These are phyloP conservation scores for Fagopyrum homotropicum DNA, from an alignment of 148 eudicot species.

Conservation along the genomic window DNA sequence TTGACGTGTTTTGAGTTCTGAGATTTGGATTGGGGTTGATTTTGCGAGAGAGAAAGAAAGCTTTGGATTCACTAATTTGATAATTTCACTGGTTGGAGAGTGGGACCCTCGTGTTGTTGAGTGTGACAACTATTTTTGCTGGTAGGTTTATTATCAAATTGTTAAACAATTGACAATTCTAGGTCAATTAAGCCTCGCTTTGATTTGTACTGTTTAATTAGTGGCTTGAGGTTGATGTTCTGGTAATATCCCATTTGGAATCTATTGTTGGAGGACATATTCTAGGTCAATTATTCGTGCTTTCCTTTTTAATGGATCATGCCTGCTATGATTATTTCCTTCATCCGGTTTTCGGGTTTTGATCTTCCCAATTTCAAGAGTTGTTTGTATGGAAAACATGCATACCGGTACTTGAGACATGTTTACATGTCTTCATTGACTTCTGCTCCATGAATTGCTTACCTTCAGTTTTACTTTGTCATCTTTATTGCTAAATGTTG, in stretches of 20 bases:
- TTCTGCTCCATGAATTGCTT: neutral
- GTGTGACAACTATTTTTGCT: slow-evolving; percentile 5
- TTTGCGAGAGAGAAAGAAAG: neutral
- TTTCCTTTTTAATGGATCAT: neutral
- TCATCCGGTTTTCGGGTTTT: neutral
- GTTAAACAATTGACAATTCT: slow-evolving; percentile 7
- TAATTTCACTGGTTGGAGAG: slow-evolving; percentile 7
- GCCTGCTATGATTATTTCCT: neutral
- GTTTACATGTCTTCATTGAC: slow-evolving; percentile 11
- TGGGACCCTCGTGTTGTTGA: neutral
- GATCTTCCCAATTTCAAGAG: slow-evolving; percentile 6
- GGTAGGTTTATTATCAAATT: neutral
- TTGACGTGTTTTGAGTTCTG: neutral
- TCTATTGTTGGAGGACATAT: slow-evolving; percentile 10
- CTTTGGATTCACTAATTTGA: slow-evolving; percentile 10
- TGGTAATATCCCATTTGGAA: slow-evolving; percentile 8
- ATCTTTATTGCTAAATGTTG: neutral
- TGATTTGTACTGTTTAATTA: neutral
- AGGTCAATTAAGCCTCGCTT: slow-evolving; percentile 6
- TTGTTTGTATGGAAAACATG: neutral
- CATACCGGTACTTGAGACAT: neutral
- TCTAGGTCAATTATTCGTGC: neutral
- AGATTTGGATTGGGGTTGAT: slow-evolving; percentile 5
- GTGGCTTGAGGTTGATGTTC: slow-evolving; percentile 7
- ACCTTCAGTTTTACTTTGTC: neutral